Evolutionary conservation across 2,329 filamentous ascomycete genomes (phyloP), one percentile per base, ranked within the genome.

Genomic region (Clarireedia sp.): DNA sequence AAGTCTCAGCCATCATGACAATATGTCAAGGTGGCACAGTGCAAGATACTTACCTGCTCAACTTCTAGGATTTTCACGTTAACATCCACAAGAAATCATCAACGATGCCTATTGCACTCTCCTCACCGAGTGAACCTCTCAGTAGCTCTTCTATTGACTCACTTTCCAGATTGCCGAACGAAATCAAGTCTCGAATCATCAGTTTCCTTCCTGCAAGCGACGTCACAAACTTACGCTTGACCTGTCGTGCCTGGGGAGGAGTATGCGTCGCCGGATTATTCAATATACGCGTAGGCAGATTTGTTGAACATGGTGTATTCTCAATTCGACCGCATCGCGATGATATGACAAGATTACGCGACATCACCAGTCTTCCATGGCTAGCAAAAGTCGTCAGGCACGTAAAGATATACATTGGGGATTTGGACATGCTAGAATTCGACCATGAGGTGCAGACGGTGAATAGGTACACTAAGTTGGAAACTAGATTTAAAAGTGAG

Each of bases 341-440:
- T 40, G 51, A 54, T 9, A 54, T 54, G 51, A 48, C 19, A 40
- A 33, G 52, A 36, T 19, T 54, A 17, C 23, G 38, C 33, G 19
- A 29, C 3, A 14, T 54, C 41, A 36, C 36, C 10, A 21, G 46
- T n/a, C 26, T n/a, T 6, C 52, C 52, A n/a, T 54, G 45, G 52
- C 17, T 54, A 36, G 52, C 37, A 8, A 49, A 36, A 49, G 37
- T 50, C 8, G 44, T 50, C 24, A 54, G 44, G 29, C 52, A 54
- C 14, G 21, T 54, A 1, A 54, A 49, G 14, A 54, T 50, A 48
- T 54, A 48, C 24, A 29, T 54, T 23, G 45, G 52, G 26, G 52
- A 54, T 49, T 14, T 54, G 8, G 52, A 54, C 16, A 54, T 54
- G 37, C 19, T 54, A 2, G 52, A 54, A 36, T 54, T 54, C 10